Evolutionary conservation across 805 yeast species (phyloP).

Genomic region (Ogataea dorogensis): DNA sequence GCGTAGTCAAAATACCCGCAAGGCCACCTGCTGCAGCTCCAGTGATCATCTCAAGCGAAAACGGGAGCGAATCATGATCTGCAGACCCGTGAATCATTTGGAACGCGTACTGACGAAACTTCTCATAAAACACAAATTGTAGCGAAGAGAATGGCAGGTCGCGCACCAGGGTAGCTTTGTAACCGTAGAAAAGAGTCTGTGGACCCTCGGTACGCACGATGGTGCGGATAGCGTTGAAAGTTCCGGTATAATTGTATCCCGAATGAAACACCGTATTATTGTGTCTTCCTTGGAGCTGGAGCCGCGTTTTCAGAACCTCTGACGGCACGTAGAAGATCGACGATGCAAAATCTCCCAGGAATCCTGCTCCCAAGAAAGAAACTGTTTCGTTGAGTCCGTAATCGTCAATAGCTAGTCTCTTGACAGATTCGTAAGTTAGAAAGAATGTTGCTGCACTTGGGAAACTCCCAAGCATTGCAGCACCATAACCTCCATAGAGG

Average conservation of each 20-base stretch:
- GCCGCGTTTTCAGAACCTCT: constrained; percentile 88
- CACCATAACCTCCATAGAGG: constrained; percentile 86
- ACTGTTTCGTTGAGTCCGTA: constrained; percentile 71
- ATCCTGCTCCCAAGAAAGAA: constrained; percentile 80
- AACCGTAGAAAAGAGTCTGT: constrained; percentile 79
- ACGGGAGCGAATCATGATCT: constrained; percentile 39
- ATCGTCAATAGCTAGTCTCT: constrained; percentile 64
- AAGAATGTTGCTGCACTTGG: constrained; percentile 96
- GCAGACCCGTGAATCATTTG: constrained; percentile 30
- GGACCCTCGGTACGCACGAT: constrained; percentile 71
- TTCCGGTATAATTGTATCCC: constrained; percentile 84
- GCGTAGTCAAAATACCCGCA: constrained; percentile 87
- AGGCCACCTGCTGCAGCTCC: constrained; percentile 97
- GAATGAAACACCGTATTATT: constrained; percentile 76
- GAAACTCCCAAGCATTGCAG: constrained; percentile 89
- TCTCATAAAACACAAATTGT: constrained; percentile 94
- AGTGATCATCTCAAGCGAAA: constrained; percentile 66
- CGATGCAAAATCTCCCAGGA: constrained; percentile 89
- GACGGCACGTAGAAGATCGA: constrained; percentile 91
- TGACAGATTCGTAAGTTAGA: constrained; percentile 82
- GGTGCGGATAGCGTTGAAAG: constrained; percentile 65
- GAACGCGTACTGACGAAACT: constrained; percentile 64
- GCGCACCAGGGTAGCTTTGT: constrained; percentile 87
- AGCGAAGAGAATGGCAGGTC: constrained; percentile 95
- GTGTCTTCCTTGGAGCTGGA: constrained; percentile 87